Conservation (phyloP, 2,329 filamentous ascomycete genomes). For the Xylariaceae sp. region DNA sequence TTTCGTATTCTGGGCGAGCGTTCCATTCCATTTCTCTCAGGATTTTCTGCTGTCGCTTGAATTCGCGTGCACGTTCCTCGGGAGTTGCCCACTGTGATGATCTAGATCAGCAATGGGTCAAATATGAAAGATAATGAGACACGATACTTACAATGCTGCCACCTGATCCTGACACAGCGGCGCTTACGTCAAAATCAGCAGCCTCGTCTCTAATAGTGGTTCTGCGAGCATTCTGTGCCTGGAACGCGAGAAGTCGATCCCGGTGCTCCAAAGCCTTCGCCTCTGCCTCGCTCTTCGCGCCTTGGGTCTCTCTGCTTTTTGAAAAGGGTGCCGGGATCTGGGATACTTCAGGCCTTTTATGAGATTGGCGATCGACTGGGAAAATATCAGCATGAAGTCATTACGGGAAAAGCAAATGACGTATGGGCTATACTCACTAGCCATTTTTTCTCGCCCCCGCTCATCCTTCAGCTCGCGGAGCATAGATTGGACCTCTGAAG, state of each 20-base stretch:
- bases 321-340: slow-evolving; percentile 56
- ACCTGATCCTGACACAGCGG: slow-evolving; percentile 37
- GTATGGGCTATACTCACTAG: slow-evolving; percentile 33
- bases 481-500: slow-evolving; percentile 76
- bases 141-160: slow-evolving; percentile 51
- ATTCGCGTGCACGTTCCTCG: slow-evolving; percentile 72
- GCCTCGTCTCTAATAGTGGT: slow-evolving; percentile 87
- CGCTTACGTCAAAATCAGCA: slow-evolving; percentile 51
- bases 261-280: slow-evolving; percentile 70
- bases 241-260: slow-evolving; percentile 74
- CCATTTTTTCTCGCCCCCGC: slow-evolving; percentile 80
- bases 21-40: slow-evolving; percentile 84
- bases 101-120: background rate
- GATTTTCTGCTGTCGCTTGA: slow-evolving; percentile 81
- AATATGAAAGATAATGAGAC: background rate
- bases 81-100: slow-evolving; percentile 65
- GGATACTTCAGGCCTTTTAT: slow-evolving; percentile 61
- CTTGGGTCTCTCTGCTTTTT: slow-evolving; percentile 35
- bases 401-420: too few species aligned
- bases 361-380: slow-evolving; percentile 61
- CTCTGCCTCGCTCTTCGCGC: slow-evolving; percentile 50
- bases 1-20: slow-evolving; percentile 80
- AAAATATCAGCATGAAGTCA: slow-evolving; percentile 3
- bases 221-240: slow-evolving; percentile 76
- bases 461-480: slow-evolving; percentile 78